A percentile compares a stretch with the other conserved stretches of the same genome.
phyloP scores from a whole-genome alignment of 2,329 filamentous ascomycete species.

The Colletotrichum tropicicola region DNA sequence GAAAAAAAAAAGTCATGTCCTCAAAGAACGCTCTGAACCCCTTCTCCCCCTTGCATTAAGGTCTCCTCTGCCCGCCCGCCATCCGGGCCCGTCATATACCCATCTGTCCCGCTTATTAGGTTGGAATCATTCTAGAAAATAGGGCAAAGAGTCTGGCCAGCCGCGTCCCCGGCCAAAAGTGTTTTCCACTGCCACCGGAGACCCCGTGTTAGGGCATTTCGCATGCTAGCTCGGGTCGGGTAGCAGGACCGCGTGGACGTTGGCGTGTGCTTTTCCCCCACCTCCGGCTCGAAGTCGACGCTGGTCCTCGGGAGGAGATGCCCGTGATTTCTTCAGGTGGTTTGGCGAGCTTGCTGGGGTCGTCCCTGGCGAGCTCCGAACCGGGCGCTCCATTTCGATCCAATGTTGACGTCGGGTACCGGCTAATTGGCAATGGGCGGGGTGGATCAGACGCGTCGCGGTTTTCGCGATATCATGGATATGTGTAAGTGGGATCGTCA shows the following conservation, averaged over 20 bases:
- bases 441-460: constrained; percentile 16
- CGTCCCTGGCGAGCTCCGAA: constrained; percentile 5
- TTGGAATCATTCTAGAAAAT: constrained; percentile 17
- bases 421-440: not conserved
- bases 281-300: not conserved
- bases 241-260: not conserved
- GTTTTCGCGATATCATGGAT: constrained; percentile 13
- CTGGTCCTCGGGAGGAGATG: no score
- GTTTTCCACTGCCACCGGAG: not conserved
- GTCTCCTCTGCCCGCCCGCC: not conserved
- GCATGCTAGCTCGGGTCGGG: not conserved
- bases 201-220: constrained; percentile 8
- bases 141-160: not conserved
- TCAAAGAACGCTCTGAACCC: not conserved
- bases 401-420: not conserved
- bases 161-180: not conserved
- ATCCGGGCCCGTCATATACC: not conserved
- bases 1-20: no score
- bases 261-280: not conserved
- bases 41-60: not conserved
- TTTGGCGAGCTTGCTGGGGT: constrained; percentile 4
- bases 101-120: not conserved
- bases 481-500: constrained; percentile 17
- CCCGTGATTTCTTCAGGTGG: not conserved
- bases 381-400: not conserved